Evolutionary conservation across 768 basidiomycete species (phyloP).

Genomic region (Mycena amicta): DNA sequence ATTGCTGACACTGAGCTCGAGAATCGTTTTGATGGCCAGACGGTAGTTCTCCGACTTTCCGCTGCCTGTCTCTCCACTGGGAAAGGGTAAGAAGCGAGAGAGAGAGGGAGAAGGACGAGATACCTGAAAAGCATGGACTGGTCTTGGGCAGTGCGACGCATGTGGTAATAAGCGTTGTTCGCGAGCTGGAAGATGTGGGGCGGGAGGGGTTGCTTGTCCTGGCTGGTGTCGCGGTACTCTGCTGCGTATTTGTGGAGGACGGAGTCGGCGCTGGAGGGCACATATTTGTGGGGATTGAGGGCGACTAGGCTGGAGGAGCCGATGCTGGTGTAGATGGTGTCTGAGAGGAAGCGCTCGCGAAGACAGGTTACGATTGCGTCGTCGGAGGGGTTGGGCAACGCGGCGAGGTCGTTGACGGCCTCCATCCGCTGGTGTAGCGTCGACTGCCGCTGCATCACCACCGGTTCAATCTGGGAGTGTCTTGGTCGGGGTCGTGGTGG

Average conservation of each 20-base stretch:
- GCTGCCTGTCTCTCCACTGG: conserved; percentile 87
- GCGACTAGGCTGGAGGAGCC: conserved; percentile 77
- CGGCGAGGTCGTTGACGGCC: not conserved
- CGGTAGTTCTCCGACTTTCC: conserved; percentile 93
- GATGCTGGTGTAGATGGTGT: conserved; percentile 77
- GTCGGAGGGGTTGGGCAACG: conserved; percentile 73
- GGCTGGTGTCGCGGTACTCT: conserved; percentile 77
- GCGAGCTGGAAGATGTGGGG: conserved; percentile 94
- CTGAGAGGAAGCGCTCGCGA: conserved; percentile 84
- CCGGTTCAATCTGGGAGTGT: no score
- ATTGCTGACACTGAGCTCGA: conserved; percentile 87
- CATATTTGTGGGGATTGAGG: conserved; percentile 92
- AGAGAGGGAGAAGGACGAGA: conserved; percentile 36
- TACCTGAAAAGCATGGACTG: conserved; percentile 83
- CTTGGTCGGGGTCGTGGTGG: no score
- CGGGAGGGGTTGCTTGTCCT: conserved; percentile 59
- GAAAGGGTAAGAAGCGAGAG: conserved; percentile 3
- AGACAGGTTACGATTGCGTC: conserved; percentile 84
- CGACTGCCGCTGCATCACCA: not conserved
- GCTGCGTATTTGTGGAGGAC: conserved; percentile 83
- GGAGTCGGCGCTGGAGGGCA: conserved; percentile 81
- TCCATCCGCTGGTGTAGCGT: not conserved
- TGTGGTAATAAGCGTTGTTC: conserved; percentile 93
- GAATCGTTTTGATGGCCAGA: conserved; percentile 86
- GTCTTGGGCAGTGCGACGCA: conserved; percentile 92